These are phyloP conservation scores for Ogataea pini DNA, from an alignment of 805 yeast genomes.

Conservation along the genomic window DNA sequence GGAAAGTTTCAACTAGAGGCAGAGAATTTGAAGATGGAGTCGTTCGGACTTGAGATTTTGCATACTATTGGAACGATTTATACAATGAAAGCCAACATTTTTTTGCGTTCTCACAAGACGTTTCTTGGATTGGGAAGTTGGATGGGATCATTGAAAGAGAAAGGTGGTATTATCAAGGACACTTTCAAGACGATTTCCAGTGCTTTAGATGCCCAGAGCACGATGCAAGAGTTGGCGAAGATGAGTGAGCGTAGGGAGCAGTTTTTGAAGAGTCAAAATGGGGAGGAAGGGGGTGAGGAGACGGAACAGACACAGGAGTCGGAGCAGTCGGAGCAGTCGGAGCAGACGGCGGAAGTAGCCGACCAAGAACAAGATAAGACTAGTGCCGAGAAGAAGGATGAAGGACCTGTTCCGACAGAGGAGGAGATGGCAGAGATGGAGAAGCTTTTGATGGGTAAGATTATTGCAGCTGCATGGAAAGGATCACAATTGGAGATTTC, in stretches of 20 bases:
- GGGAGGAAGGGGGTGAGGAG: not conserved
- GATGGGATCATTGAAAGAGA: conserved; percentile 77
- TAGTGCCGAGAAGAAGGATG: conserved; percentile 19
- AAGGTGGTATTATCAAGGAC: conserved; percentile 78
- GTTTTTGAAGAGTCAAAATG: conserved; percentile 23
- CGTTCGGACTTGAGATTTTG: conserved; percentile 88
- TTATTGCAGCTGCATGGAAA: conserved; percentile 93
- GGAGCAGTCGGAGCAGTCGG: not conserved
- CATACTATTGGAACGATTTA: conserved; percentile 83
- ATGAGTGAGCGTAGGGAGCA: conserved; percentile 56
- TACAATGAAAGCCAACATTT: conserved; percentile 70
- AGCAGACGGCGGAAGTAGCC: conserved; percentile 1
- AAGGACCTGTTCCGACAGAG: conserved; percentile 46
- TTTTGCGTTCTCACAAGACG: conserved; percentile 65
- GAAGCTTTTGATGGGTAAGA: conserved; percentile 79
- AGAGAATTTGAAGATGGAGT: conserved; percentile 86
- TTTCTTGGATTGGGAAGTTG: conserved; percentile 87
- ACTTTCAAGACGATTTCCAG: conserved; percentile 80
- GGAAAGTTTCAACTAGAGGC: conserved; percentile 58
- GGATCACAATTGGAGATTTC: conserved; percentile 87
- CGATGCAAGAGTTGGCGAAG: conserved; percentile 72
- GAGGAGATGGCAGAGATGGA: conserved; percentile 74
- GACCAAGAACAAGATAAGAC: conserved; percentile 27
- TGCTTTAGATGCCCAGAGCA: conserved; percentile 83
- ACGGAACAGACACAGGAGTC: not conserved